Base-by-base conservation (phyloP, 768 basidiomycete genomes). In the Amanita pseudoporphyria region DNA sequence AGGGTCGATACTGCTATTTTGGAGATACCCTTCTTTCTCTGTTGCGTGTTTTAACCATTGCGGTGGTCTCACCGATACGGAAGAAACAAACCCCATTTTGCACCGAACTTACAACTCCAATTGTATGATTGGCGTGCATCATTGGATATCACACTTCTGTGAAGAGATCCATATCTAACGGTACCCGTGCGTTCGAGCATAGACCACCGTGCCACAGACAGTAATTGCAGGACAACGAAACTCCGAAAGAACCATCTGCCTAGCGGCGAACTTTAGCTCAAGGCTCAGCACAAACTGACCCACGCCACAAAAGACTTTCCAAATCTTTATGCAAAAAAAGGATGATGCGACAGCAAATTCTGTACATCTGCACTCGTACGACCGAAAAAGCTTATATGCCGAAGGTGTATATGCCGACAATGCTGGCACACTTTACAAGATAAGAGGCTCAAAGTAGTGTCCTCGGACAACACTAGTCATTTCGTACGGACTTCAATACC, bases 261-360 rank as follows among this genome's bases (percentile, higher is more conserved):
- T 33, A 35, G 44, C 18, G 44, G 32, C 44, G 44, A 14, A 45
- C 30, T 45, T 45, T 45, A 33, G 21, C 44, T 45, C 30, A 21
- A 32, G 2, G 19, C 2, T 36, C 16, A 6, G 16, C 13, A 35
- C 12, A 19, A 31, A 21, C 18, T 22, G 21, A 10, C 21, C 31
- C 32, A 45, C 32, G 44, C 44, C 44, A 22, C 44, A 16, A 22
- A 45, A 45, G 6, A 24, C 14, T 14, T 42, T 7, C 22, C n/a
- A 6, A 9, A 24, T 13, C 16, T 18, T 16, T 6, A 9, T 16
- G 41, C 41, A 28, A 32, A 32, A n/a, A 16, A 30, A 35, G 16
- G 18, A 13, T 9, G 16, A 24, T 10, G n/a, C 24, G 6, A 31
- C 2, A 14, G 24, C 6, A 21, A n/a, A 22, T 28, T 14, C 3